phyloP scores from a whole-genome alignment of 768 basidiomycete genomes.

The Phaeolepiota aurea region DNA sequence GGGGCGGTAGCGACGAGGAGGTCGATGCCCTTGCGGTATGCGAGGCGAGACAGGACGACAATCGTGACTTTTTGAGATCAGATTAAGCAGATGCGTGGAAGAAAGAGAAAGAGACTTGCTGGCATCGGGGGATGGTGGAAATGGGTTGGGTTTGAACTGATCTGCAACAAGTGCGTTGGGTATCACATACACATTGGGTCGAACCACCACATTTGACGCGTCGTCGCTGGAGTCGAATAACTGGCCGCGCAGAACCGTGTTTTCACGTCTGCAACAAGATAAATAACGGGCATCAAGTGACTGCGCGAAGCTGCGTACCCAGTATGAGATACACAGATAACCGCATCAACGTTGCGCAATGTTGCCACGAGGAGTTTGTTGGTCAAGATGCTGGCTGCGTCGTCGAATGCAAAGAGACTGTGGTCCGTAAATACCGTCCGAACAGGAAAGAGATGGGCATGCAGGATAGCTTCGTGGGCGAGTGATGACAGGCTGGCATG shows the following conservation, averaged over 20 bases:
- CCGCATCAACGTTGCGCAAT: constrained; percentile 85
- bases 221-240: constrained; percentile 50
- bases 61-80: constrained; percentile 67
- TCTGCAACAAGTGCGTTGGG: constrained; percentile 88
- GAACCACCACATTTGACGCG: constrained; percentile 34
- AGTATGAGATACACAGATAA: constrained; percentile 94
- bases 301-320: constrained; percentile 45
- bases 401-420: constrained; percentile 92
- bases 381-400: constrained; percentile 93
- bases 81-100: background rate
- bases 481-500: constrained; percentile 88
- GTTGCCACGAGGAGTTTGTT: constrained; percentile 90
- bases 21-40: constrained; percentile 95
- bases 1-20: constrained; percentile 90
- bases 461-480: constrained; percentile 88
- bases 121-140: constrained; percentile 32
- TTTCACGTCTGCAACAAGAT: constrained; percentile 71
- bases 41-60: constrained; percentile 82
- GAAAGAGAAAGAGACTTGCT: constrained; percentile 33
- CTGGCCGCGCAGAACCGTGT: constrained; percentile 84
- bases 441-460: constrained; percentile 79
- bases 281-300: no score
- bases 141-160: constrained; percentile 66
- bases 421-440: constrained; percentile 96
- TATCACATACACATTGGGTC: constrained; percentile 76